Conservation (phyloP, 73 alveolate genomes). For the Paramecium biaurelia region DNA sequence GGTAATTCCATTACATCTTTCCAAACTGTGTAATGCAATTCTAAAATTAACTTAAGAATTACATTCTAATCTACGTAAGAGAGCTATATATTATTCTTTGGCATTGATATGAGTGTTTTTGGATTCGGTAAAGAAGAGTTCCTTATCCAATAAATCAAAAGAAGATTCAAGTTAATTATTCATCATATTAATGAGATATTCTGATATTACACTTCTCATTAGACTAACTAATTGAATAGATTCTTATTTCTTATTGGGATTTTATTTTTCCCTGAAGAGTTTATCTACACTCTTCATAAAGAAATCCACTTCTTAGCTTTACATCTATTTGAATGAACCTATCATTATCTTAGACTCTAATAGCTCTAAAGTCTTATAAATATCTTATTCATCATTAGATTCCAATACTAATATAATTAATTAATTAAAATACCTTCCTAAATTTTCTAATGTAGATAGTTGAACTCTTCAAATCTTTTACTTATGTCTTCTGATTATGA, state of each 20-base stretch:
- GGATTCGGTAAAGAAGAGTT: conserved; percentile 19
- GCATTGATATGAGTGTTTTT: conserved; percentile 19
- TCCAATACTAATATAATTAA: not conserved
- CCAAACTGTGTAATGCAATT: not conserved
- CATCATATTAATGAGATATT: not conserved
- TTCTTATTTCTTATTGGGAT: not conserved
- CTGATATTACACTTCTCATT: not conserved
- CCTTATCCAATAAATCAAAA: conserved; percentile 37
- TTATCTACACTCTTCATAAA: conserved; percentile 38
- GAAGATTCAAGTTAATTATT: not conserved
- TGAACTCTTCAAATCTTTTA: not conserved
- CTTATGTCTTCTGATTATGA: not conserved
- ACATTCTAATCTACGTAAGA: not conserved
- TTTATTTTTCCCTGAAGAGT: not conserved
- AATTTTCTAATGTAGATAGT: not conserved
- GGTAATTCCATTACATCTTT: not conserved
- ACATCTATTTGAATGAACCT: not conserved
- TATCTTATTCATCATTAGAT: not conserved
- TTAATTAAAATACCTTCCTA: not conserved
- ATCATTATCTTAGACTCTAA: conserved; percentile 25
- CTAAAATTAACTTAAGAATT: not conserved
- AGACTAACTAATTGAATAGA: not conserved
- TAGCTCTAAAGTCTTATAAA: not conserved
- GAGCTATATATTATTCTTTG: not conserved
- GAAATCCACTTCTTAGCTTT: not conserved